phyloP scores from a whole-genome alignment of 2,329 filamentous ascomycete species.

The Alternaria postmessia region DNA sequence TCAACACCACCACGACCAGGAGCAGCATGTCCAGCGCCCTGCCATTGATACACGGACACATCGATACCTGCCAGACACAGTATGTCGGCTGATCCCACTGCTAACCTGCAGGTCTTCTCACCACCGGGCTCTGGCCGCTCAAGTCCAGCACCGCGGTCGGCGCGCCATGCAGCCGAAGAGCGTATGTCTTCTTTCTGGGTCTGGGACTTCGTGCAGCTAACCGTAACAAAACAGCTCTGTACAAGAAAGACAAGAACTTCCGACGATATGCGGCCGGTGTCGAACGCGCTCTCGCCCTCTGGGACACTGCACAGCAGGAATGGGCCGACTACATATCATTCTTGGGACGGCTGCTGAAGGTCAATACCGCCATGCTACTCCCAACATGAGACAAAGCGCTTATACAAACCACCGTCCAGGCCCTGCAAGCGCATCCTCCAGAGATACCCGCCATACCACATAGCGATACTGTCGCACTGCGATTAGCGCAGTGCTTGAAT shows the following conservation, averaged over 20 bases:
- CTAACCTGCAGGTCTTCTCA: slow-evolving; percentile 59
- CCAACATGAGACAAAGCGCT: slow-evolving; percentile 29
- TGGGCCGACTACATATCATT: slow-evolving; percentile 99
- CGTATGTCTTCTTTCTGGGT: slow-evolving; percentile 63
- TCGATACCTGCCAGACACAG: slow-evolving; percentile 33
- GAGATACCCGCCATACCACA: slow-evolving; percentile 78
- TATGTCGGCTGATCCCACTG: slow-evolving; percentile 51
- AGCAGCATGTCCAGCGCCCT: slow-evolving; percentile 43
- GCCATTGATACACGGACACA: slow-evolving; percentile 25
- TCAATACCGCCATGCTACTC: slow-evolving; percentile 50
- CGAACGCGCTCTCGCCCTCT: slow-evolving; percentile 85
- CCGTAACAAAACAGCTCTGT: slow-evolving; percentile 58
- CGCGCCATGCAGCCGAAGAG: slow-evolving; percentile 78
- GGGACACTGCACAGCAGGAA: slow-evolving; percentile 93
- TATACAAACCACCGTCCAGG: slow-evolving; percentile 60
- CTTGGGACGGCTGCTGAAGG: slow-evolving; percentile 87
- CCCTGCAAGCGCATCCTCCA: slow-evolving; percentile 84
- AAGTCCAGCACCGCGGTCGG: slow-evolving; percentile 77
- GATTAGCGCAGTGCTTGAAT: slow-evolving; percentile 93
- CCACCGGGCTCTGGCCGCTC: slow-evolving; percentile 85
- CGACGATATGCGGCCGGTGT: slow-evolving; percentile 90
- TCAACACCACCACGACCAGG: slow-evolving; percentile 8
- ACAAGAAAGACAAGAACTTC: slow-evolving; percentile 71
- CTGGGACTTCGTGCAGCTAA: slow-evolving; percentile 12
- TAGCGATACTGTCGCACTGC: slow-evolving; percentile 83